These are phyloP conservation scores for Oryza coarctata DNA, from an alignment of 176 grass and related monocot species.

Conservation along the genomic window DNA sequence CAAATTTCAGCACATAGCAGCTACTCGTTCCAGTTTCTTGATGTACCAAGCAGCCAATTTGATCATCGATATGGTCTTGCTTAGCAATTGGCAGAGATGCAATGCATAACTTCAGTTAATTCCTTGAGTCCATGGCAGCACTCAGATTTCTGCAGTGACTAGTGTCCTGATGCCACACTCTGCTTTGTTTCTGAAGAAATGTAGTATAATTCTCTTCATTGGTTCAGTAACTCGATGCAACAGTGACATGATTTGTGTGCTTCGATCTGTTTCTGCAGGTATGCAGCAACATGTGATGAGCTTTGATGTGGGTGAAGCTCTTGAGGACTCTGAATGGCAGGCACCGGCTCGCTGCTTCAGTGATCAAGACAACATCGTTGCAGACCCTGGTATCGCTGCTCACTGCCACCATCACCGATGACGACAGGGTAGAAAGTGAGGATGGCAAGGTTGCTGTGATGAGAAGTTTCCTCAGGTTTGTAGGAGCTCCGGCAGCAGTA, in stretches of 20 bases:
- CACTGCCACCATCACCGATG: neutral
- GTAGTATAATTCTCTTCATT: neutral
- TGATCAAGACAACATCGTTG: neutral
- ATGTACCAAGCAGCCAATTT: neutral
- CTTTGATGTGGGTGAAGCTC: constrained; percentile 52
- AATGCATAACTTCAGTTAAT: neutral
- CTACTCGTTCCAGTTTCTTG: neutral
- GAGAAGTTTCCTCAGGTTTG: constrained; percentile 33
- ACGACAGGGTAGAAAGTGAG: too few relatives aligned
- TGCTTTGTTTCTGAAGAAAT: neutral
- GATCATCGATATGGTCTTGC: neutral
- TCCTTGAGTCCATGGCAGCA: neutral
- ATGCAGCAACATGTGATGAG: constrained; percentile 60
- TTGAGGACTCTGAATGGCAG: constrained; percentile 63
- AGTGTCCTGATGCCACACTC: neutral
- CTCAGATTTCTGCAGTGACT: neutral
- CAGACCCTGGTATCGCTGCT: neutral
- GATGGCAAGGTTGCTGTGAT: neutral
- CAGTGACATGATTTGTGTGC: neutral
- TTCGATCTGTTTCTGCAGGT: constrained; percentile 9
- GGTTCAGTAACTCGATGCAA: neutral
- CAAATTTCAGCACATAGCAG: neutral
- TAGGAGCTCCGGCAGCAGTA: neutral
- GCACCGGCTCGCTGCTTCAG: constrained; percentile 50
- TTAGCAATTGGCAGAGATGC: neutral